Evolutionary conservation across 352 stramenopile genomes (phyloP).

Genomic region (Phytopythium helicoides): DNA sequence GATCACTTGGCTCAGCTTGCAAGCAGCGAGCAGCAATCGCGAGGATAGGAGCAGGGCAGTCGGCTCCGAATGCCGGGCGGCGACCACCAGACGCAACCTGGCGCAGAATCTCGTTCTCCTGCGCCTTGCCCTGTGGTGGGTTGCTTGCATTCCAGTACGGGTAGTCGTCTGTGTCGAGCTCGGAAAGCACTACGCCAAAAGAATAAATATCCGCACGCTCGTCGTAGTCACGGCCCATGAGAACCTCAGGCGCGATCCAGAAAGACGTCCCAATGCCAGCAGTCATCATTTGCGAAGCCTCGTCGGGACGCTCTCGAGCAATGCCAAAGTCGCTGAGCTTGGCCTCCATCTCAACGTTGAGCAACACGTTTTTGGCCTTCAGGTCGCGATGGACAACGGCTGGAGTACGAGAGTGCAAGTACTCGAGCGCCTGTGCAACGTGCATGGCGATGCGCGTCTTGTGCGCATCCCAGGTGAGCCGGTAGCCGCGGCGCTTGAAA

Average conservation of each 20-base stretch:
- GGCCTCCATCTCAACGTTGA: constrained; percentile 48
- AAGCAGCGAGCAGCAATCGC: constrained; percentile 50
- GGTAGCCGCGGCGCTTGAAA: constrained; percentile 40
- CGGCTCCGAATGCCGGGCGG: constrained; percentile 44
- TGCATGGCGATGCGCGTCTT: constrained; percentile 56
- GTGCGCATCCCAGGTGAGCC: constrained; percentile 45
- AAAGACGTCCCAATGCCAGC: constrained; percentile 60
- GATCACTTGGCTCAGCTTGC: constrained; percentile 44
- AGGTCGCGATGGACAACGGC: constrained; percentile 53
- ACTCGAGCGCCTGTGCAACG: constrained; percentile 59
- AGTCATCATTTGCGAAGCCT: constrained; percentile 59
- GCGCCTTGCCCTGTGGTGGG: constrained; percentile 29
- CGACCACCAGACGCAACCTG: constrained; percentile 48
- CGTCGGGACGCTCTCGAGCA: constrained; percentile 47
- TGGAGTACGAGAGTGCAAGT: constrained; percentile 59
- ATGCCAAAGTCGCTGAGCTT: constrained; percentile 79
- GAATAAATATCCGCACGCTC: constrained; percentile 53
- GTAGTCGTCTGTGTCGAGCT: constrained; percentile 67
- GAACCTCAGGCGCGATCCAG: constrained; percentile 67
- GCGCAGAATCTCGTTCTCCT: constrained; percentile 62
- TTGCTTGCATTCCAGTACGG: constrained; percentile 57
- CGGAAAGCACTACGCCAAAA: constrained; percentile 42
- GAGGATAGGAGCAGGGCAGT: constrained; percentile 46
- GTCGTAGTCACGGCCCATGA: constrained; percentile 45
- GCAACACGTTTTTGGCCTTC: constrained; percentile 46